phyloP scores from a whole-genome alignment of 805 yeast species.

The Zygosaccharomyces kombuchaensis region DNA sequence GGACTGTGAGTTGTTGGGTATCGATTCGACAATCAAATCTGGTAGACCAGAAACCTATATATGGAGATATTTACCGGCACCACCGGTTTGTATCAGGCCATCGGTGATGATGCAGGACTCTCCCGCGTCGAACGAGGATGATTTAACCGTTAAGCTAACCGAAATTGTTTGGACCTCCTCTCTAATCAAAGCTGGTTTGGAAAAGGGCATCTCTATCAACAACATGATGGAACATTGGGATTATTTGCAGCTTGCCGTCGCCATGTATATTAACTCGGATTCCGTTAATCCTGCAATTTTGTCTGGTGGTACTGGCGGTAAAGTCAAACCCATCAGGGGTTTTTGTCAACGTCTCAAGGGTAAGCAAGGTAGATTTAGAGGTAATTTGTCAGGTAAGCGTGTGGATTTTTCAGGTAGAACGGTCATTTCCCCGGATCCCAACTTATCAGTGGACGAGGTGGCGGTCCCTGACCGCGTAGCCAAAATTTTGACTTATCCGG shows the following conservation, averaged over 20 bases:
- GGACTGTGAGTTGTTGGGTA: slow-evolving; percentile 90
- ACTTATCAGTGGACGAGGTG: slow-evolving; percentile 88
- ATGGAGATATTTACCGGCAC: slow-evolving; percentile 97
- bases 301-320: slow-evolving; percentile 61
- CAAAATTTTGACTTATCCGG: slow-evolving; percentile 92
- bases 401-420: slow-evolving; percentile 98
- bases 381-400: slow-evolving; percentile 95
- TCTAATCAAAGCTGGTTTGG: slow-evolving; percentile 88
- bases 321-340: slow-evolving; percentile 79
- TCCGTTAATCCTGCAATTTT: slow-evolving; percentile 75
- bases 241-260: slow-evolving; percentile 88
- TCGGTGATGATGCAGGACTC: slow-evolving; percentile 89
- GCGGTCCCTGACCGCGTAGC: slow-evolving; percentile 98
- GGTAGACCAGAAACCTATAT: slow-evolving; percentile 95
- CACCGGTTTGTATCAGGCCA: slow-evolving; percentile 98
- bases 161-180: slow-evolving; percentile 98
- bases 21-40: slow-evolving; percentile 70
- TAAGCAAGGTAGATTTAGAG: slow-evolving; percentile 98
- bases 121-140: slow-evolving; percentile 93
- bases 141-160: slow-evolving; percentile 88
- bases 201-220: slow-evolving; percentile 88
- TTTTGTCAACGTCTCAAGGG: slow-evolving; percentile 97
- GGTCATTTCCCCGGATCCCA: slow-evolving; percentile 98
- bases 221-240: slow-evolving; percentile 99
- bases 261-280: slow-evolving; percentile 96